Evolutionary conservation across 306 rosid species (phyloP).

Genomic region (Urtica urens): DNA sequence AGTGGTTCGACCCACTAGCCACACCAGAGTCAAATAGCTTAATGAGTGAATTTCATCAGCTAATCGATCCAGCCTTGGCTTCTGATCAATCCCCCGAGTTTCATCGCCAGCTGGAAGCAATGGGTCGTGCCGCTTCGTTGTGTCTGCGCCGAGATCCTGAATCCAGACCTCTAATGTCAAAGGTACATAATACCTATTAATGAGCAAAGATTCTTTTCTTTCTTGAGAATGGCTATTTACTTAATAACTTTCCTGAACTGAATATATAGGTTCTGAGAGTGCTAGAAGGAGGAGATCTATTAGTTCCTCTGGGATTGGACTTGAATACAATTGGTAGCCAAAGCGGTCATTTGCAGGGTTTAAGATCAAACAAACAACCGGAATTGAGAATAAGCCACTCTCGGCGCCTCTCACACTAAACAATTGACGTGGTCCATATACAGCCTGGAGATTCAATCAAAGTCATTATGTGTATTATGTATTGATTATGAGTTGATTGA

Average conservation of each 20-base stretch:
- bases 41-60: slow-evolving; percentile 33
- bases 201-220: background rate
- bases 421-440: slow-evolving; percentile 16
- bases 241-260: background rate
- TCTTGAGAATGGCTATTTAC: too few relatives aligned
- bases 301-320: slow-evolving; percentile 52
- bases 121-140: slow-evolving; percentile 76
- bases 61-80: slow-evolving; percentile 46
- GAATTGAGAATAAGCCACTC: slow-evolving; percentile 49
- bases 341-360: slow-evolving; percentile 67
- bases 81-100: slow-evolving; percentile 47
- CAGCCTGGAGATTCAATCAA: too few relatives aligned
- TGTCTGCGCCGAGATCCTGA: slow-evolving; percentile 75
- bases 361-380: slow-evolving; percentile 31
- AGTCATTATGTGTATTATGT: too few relatives aligned
- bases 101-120: slow-evolving; percentile 53
- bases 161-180: slow-evolving; percentile 75
- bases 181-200: slow-evolving; percentile 30
- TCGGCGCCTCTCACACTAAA: slow-evolving; percentile 73
- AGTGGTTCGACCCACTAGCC: slow-evolving; percentile 49
- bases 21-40: slow-evolving; percentile 43
- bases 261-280: slow-evolving; percentile 62
- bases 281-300: slow-evolving; percentile 70
- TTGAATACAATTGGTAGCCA: slow-evolving; percentile 50
- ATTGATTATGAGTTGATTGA: too few relatives aligned